These are phyloP conservation scores for Phytophthora uliginosa DNA, from an alignment of 352 stramenopile genomes.

Conservation along the genomic window DNA sequence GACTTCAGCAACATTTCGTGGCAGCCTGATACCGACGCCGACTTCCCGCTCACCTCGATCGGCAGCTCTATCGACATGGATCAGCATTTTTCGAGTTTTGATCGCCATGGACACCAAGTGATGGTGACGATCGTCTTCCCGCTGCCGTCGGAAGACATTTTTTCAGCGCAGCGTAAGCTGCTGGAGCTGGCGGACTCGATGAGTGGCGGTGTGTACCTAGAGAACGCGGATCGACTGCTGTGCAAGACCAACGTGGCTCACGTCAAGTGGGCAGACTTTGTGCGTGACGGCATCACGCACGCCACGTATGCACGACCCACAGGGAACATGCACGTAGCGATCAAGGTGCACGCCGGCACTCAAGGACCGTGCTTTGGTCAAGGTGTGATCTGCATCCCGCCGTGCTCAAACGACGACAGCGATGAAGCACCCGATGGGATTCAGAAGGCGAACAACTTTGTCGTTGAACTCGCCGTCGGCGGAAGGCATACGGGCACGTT, in stretches of 20 bases:
- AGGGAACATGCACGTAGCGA: conserved; percentile 71
- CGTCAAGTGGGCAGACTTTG: conserved; percentile 58
- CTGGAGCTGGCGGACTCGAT: conserved; percentile 82
- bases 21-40: conserved; percentile 38
- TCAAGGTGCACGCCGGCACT: conserved; percentile 74
- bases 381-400: conserved; percentile 71
- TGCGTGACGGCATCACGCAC: conserved; percentile 62
- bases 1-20: conserved; percentile 64
- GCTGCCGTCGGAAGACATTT: conserved; percentile 85
- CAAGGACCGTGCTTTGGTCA: conserved; percentile 66
- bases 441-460: conserved; percentile 52
- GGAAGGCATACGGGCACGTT: conserved; percentile 69
- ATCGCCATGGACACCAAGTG: conserved; percentile 50
- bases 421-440: conserved; percentile 29
- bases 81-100: conserved; percentile 40
- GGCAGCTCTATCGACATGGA: conserved; percentile 32
- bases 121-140: conserved; percentile 82
- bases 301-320: conserved; percentile 65
- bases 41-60: conserved; percentile 23
- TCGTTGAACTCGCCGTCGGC: conserved; percentile 62
- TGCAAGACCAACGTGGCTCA: conserved; percentile 65
- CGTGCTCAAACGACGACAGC: conserved; percentile 33
- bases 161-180: conserved; percentile 85
- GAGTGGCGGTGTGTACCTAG: conserved; percentile 67
- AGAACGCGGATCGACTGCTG: conserved; percentile 46